Evolutionary conservation across 2,329 filamentous ascomycete genomes (phyloP).

Genomic region (Monosporascus sp.): DNA sequence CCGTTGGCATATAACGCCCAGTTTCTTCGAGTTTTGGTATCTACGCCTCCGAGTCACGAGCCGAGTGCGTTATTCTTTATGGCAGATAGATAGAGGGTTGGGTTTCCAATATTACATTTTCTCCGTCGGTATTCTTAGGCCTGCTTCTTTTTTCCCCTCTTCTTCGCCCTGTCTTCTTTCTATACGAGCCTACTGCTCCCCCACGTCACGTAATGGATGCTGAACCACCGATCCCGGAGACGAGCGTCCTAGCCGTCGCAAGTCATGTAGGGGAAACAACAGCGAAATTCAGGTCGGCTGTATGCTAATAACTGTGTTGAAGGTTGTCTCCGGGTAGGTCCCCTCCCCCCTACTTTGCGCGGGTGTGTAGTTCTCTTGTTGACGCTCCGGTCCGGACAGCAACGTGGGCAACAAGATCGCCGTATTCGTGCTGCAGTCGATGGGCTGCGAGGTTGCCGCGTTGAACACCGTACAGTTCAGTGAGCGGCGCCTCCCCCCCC

Average conservation of each 20-base stretch:
- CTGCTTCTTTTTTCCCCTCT: too few species aligned
- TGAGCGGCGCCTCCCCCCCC: conserved; percentile 33
- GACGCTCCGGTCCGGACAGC: conserved; percentile 41
- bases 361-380: conserved; percentile 14
- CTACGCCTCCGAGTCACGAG: too few species aligned
- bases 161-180: neutral
- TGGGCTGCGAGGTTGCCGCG: conserved; percentile 90
- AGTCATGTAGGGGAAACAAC: conserved; percentile 67
- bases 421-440: conserved; percentile 85
- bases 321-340: conserved; percentile 72
- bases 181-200: neutral
- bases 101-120: too few species aligned
- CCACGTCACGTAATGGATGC: conserved; percentile 27
- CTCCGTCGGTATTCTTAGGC: too few species aligned
- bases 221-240: conserved; percentile 47
- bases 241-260: conserved; percentile 76
- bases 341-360: conserved; percentile 7
- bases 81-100: too few species aligned
- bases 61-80: too few species aligned
- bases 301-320: conserved; percentile 25
- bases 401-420: conserved; percentile 98
- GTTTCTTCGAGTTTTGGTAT: too few species aligned
- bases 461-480: conserved; percentile 98
- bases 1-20: too few species aligned
- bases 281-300: conserved; percentile 10